These are phyloP conservation scores for Leishmania tarentolae DNA, from an alignment of 208 protist species.

Conservation along the genomic window DNA sequence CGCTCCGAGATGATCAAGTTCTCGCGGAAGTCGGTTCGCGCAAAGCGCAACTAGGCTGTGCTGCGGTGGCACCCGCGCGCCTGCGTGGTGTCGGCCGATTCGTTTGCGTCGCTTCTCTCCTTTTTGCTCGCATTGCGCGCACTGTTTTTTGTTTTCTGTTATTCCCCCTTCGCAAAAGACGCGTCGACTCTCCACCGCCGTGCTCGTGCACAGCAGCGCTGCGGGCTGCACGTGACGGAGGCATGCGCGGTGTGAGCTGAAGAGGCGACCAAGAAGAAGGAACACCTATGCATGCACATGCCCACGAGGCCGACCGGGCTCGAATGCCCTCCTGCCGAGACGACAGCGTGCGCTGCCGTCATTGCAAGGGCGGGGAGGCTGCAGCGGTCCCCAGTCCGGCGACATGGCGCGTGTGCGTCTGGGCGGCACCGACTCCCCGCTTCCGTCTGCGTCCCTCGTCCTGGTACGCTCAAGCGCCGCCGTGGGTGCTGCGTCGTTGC, in stretches of 20 bases:
- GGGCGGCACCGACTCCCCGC: neutral
- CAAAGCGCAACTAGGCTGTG: conserved; percentile 57
- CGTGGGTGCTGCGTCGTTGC: neutral
- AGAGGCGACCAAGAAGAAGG: conserved; percentile 32
- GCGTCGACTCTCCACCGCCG: too few species aligned
- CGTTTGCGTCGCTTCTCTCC: conserved; percentile 10
- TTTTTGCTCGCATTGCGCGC: neutral
- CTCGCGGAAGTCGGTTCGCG: conserved; percentile 73
- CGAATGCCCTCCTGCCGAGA: neutral
- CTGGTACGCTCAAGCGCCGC: neutral
- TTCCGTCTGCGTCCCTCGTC: neutral
- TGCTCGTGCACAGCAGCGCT: conserved; percentile 55
- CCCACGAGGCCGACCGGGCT: too few species aligned
- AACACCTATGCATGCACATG: neutral
- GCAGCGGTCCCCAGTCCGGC: too few species aligned
- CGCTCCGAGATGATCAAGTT: conserved; percentile 75
- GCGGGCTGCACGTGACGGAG: conserved; percentile 73
- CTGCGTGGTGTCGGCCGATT: neutral
- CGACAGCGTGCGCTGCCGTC: neutral
- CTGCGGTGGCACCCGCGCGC: neutral
- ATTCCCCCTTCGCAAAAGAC: too few species aligned
- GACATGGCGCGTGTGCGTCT: neutral
- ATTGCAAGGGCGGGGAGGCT: neutral
- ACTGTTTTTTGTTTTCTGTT: too few species aligned
- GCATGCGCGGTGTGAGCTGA: conserved; percentile 66